A percentile compares a stretch with the other conserved stretches of the same genome.
Conservation (phyloP, 148 eudicot species). For the Spergularia bocconei region DNA sequence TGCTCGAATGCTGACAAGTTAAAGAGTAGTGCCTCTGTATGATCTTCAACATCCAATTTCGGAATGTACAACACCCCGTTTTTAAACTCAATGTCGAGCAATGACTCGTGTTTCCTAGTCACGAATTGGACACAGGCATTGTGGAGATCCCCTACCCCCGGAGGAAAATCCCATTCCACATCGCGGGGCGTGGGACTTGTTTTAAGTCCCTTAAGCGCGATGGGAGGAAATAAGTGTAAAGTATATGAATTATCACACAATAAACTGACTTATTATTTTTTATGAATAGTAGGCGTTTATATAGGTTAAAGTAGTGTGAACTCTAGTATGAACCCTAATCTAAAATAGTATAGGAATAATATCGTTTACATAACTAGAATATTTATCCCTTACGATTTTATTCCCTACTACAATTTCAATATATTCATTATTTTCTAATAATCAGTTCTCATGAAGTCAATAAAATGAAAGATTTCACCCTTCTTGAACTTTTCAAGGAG, state of each 20-base stretch:
- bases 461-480: constrained; percentile 25
- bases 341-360: too few relatives aligned
- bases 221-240: constrained; percentile 28
- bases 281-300: too few relatives aligned
- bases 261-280: too few relatives aligned
- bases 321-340: too few relatives aligned
- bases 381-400: too few relatives aligned
- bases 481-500: constrained; percentile 10
- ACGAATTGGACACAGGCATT: constrained; percentile 29
- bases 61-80: constrained; percentile 30
- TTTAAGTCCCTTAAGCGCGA: constrained; percentile 5
- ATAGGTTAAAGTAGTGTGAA: too few relatives aligned
- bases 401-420: too few relatives aligned
- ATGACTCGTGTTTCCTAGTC: background rate
- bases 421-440: too few relatives aligned
- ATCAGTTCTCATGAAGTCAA: constrained; percentile 35
- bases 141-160: constrained; percentile 32
- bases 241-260: too few relatives aligned
- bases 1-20: constrained; percentile 37
- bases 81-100: constrained; percentile 32
- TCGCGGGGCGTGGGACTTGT: background rate
- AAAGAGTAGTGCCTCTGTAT: constrained; percentile 28
- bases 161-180: constrained; percentile 32
- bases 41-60: constrained; percentile 33
- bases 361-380: too few relatives aligned